Conservation (phyloP, 1,139 yeast genomes). For the Pichia sp. region DNA sequence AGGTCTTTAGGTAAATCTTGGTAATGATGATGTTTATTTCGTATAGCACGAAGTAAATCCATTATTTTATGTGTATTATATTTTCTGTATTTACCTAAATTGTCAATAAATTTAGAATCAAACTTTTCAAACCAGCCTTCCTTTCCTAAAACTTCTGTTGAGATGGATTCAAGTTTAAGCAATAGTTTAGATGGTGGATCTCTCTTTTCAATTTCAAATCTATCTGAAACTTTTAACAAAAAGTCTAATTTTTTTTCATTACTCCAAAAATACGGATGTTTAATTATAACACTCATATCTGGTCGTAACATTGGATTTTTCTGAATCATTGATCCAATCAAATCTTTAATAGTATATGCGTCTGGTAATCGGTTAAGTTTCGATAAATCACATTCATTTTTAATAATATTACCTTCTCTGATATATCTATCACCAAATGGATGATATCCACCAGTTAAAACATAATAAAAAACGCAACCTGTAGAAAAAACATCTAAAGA, state of each 20-base stretch:
- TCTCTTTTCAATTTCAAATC: conserved; percentile 81
- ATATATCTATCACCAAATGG: conserved; percentile 89
- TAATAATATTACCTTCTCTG: conserved; percentile 84
- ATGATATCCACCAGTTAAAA: conserved; percentile 78
- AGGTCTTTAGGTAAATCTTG: conserved; percentile 75
- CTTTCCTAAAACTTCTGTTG: conserved; percentile 48
- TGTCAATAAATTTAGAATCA: conserved; percentile 65
- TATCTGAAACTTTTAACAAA: conserved; percentile 77
- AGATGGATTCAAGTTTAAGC: conserved; percentile 50
- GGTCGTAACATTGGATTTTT: conserved; percentile 70
- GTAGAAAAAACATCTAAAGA: conserved; percentile 91
- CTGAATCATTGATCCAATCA: conserved; percentile 66
- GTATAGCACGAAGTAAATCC: conserved; percentile 81
- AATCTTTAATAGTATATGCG: conserved; percentile 61
- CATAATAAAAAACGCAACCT: conserved; percentile 91
- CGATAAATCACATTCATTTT: conserved; percentile 56
- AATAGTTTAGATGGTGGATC: conserved; percentile 78
- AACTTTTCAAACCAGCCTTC: conserved; percentile 77
- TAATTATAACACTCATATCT: conserved; percentile 56
- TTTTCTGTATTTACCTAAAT: conserved; percentile 85
- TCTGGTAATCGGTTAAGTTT: conserved; percentile 38
- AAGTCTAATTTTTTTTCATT: conserved; percentile 73
- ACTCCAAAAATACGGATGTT: conserved; percentile 88
- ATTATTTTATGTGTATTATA: conserved; percentile 71
- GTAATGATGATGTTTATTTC: conserved; percentile 91